Evolutionary conservation across 2,329 filamentous ascomycete species (phyloP).

Genomic region (Trichoderma asperellum): DNA sequence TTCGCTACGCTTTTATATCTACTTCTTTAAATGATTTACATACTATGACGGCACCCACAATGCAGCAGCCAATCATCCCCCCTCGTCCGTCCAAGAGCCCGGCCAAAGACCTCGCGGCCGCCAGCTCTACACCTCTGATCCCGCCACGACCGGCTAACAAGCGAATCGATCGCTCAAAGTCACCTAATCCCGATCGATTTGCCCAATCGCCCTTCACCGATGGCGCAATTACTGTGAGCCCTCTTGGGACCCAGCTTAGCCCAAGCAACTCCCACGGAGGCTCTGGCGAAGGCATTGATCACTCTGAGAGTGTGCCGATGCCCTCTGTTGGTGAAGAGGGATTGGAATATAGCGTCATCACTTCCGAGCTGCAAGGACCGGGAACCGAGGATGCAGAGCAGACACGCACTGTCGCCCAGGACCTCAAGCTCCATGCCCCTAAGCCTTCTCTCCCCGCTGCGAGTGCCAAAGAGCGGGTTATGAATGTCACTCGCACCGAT

Average conservation of each 20-base stretch:
- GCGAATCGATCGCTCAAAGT: slow-evolving; percentile 74
- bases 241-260: slow-evolving; percentile 43
- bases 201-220: slow-evolving; percentile 87
- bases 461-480: slow-evolving; percentile 82
- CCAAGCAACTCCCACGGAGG: slow-evolving; percentile 42
- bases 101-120: slow-evolving; percentile 48
- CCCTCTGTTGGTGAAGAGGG: slow-evolving; percentile 90
- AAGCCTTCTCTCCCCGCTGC: slow-evolving; percentile 81
- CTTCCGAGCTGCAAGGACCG: slow-evolving; percentile 46
- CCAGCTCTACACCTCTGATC: slow-evolving; percentile 63
- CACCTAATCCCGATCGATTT: slow-evolving; percentile 76
- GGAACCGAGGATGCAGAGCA: slow-evolving; percentile 57
- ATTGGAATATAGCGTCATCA: slow-evolving; percentile 73
- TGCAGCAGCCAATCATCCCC: slow-evolving; percentile 58
- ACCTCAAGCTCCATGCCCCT: slow-evolving; percentile 85
- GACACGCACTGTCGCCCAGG: slow-evolving; percentile 76
- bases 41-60: slow-evolving; percentile 55
- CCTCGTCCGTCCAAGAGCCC: slow-evolving; percentile 58
- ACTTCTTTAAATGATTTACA: slow-evolving; percentile 16
- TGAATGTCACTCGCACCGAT: slow-evolving; percentile 85
- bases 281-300: slow-evolving; percentile 53
- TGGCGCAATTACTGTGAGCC: slow-evolving; percentile 56
- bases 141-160: slow-evolving; percentile 76
- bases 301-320: slow-evolving; percentile 77
- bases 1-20: neutral